Evolutionary conservation across 2,329 filamentous ascomycete genomes (phyloP).

Genomic region (Neocucurbitaria cava): DNA sequence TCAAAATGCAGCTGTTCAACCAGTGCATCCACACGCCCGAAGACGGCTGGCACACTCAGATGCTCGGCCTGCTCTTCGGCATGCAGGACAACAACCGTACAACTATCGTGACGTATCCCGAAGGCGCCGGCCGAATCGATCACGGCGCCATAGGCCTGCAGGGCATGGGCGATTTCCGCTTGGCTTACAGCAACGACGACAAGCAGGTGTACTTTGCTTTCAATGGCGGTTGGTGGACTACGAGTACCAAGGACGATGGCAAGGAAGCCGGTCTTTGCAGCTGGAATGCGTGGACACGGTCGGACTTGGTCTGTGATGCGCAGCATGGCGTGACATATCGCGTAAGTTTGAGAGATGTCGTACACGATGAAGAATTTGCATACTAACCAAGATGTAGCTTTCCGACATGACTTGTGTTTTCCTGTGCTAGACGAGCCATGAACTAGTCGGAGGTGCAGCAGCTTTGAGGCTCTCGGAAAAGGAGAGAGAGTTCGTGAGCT

Average conservation of each 20-base stretch:
- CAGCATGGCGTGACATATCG: neutral
- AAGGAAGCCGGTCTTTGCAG: neutral
- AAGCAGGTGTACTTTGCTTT: constrained; percentile 2
- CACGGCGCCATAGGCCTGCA: neutral
- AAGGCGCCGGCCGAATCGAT: constrained; percentile 5
- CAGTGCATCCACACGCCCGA: constrained; percentile 7
- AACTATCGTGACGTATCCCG: neutral
- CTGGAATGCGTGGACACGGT: constrained; percentile 1
- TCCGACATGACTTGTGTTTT: constrained; percentile 6
- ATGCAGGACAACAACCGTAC: constrained; percentile 4
- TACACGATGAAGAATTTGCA: neutral
- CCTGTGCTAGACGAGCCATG: neutral
- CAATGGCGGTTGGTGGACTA: constrained; percentile 5
- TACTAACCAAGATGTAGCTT: neutral
- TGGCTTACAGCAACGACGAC: neutral
- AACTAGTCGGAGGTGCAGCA: neutral
- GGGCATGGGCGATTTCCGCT: constrained; percentile 1
- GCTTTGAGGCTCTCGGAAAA: neutral
- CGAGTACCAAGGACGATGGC: neutral
- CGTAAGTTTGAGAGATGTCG: neutral
- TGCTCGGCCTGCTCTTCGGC: constrained; percentile 5
- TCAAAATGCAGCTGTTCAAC: constrained; percentile 7
- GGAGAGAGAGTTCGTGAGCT: neutral
- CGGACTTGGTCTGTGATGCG: neutral
- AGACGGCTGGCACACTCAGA: constrained; percentile 5